Evolutionary conservation across 768 basidiomycete species (phyloP).

Genomic region (Russula earlei): DNA sequence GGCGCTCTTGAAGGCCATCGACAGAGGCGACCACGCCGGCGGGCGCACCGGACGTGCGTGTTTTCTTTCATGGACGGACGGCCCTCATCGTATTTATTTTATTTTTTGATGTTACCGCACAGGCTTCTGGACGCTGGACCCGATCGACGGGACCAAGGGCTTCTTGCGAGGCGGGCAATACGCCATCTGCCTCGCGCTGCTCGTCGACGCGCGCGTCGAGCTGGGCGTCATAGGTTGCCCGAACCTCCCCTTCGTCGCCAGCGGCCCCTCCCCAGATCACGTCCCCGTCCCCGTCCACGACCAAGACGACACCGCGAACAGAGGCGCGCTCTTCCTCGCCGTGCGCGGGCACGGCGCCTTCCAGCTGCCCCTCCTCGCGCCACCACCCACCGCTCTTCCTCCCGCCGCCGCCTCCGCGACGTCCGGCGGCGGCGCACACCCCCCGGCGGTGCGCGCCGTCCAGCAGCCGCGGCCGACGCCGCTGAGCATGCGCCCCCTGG

Average conservation of each 20-base stretch:
- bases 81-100: not conserved
- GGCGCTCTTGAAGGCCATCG: constrained; percentile 77
- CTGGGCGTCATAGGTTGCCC: constrained; percentile 70
- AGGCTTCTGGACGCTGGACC: constrained; percentile 38
- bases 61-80: no score
- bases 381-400: constrained; percentile 33
- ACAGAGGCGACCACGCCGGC: constrained; percentile 68
- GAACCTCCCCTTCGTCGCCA: constrained; percentile 58
- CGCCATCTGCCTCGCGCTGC: constrained; percentile 49
- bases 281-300: no score
- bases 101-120: not conserved
- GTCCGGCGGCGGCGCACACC: no score
- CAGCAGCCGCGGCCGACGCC: no score
- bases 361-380: constrained; percentile 48
- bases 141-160: constrained; percentile 53
- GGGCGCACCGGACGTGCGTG: constrained; percentile 63
- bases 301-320: not conserved
- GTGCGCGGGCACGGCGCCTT: constrained; percentile 80
- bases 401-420: no score
- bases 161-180: constrained; percentile 55
- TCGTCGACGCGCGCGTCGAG: constrained; percentile 41
- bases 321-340: constrained; percentile 77
- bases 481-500: constrained; percentile 46
- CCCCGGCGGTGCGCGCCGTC: no score
- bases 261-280: constrained; percentile 32